Evolutionary conservation across 2,329 filamentous ascomycete species (phyloP), one percentile per base, ranked within the genome.

Genomic region (Pseudogymnoascus sp.): DNA sequence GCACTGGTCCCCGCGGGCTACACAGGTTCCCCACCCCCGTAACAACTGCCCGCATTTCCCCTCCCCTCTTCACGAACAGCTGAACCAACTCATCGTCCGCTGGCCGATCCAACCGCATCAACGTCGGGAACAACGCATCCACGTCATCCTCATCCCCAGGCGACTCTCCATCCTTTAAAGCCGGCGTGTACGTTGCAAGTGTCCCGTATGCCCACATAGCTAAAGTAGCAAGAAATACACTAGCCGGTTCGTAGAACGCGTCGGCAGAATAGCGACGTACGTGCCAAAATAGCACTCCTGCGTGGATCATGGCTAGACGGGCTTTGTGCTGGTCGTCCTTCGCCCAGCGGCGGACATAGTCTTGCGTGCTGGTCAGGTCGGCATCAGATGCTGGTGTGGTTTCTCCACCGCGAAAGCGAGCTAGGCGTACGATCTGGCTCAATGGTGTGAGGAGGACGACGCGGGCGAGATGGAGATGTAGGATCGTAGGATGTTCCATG

Each of bases 31-130:
- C 82, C 1, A 84, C 80, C 2, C 80, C 80, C 7, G 75, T 78
- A 7, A 84, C 74, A 63, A 80, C 77, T 0, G 77, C 81, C 15
- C 73, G 74, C 77, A 85, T 82, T 2, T 67, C 72, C 31, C 77
- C 72, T 0, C 82, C 82, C 13, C 77, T 73, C 9, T 77, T 73
- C 0, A 85, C 80, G 68, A 81, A 85, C 1, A 79, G 70, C 66
- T 85, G 82, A 1, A 84, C 81, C 58, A 84, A 74, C 66, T 84
- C 82, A 67, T 85, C 83, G 64, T 84, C 81, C 2, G 78, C 78
- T 0, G 82, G 82, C 8, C 81, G 74, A 62, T 85, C 83, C 0
- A 85, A 72, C 15, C 80, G 77, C 38, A 84, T 80, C 7, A 80
- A 79, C 0, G 71, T 74, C 0, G 78, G 75, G 15, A 75, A 73